phyloP scores from a whole-genome alignment of 1,139 yeast species.

The Meyerozyma athensensis region DNA sequence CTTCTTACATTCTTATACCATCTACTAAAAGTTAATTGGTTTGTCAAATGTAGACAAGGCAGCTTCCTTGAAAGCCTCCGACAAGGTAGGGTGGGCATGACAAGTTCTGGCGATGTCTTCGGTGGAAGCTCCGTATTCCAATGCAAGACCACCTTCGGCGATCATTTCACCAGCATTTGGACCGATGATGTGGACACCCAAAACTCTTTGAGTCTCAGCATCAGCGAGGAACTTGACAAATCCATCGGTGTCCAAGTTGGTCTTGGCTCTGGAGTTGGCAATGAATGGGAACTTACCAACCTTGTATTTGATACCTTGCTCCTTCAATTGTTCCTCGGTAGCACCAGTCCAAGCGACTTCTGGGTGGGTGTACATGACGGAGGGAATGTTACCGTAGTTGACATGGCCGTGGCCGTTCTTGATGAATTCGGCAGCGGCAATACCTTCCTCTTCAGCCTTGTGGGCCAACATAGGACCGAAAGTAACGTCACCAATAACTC shows the following conservation, averaged over 20 bases:
- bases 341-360: slow-evolving; percentile 99
- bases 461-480: slow-evolving; percentile 99
- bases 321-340: slow-evolving; percentile 93
- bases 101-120: slow-evolving; percentile 97
- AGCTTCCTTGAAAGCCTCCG: slow-evolving; percentile 99
- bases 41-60: slow-evolving; percentile 89
- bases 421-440: slow-evolving; percentile 95
- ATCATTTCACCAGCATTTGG: slow-evolving; percentile 99
- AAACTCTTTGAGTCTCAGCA: slow-evolving; percentile 92
- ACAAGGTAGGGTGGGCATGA: slow-evolving; percentile 97
- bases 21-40: slow-evolving; percentile 69
- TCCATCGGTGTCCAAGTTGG: slow-evolving; percentile 95
- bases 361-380: slow-evolving; percentile 98
- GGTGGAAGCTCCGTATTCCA: slow-evolving; percentile 98
- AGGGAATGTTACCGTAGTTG: slow-evolving; percentile 95
- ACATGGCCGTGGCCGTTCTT: slow-evolving; percentile 96
- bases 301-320: slow-evolving; percentile 86
- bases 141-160: slow-evolving; percentile 95
- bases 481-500: slow-evolving; percentile 97
- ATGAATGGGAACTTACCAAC: slow-evolving; percentile 97
- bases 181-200: slow-evolving; percentile 97
- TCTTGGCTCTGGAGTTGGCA: slow-evolving; percentile 99
- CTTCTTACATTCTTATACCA: not conserved
- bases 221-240: slow-evolving; percentile 94
- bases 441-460: slow-evolving; percentile 99